Evolutionary conservation across 495 filamentous ascomycete genomes (phyloP).

Genomic region (Aspergillus affinis): DNA sequence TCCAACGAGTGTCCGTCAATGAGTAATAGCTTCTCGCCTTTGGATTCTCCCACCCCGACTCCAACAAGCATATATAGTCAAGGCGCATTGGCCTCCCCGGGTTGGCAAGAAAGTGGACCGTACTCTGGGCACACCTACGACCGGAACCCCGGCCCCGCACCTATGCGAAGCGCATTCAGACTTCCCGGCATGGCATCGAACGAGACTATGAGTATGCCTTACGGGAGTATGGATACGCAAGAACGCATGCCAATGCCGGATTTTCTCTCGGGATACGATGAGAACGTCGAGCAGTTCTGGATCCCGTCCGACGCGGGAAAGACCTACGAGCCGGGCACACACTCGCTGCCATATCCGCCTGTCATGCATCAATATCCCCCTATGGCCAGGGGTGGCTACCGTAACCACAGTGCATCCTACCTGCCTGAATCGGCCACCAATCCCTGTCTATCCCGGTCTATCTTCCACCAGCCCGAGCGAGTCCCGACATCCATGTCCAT

Average conservation of each 20-base stretch:
- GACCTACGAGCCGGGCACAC: constrained; percentile 32
- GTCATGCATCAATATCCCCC: constrained; percentile 39
- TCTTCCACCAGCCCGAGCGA: constrained; percentile 44
- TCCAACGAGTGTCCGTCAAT: constrained; percentile 49
- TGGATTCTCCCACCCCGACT: constrained; percentile 46
- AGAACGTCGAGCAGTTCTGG: constrained; percentile 46
- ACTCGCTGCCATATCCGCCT: constrained; percentile 36
- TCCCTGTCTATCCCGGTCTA: constrained; percentile 44
- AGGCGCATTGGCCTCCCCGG: constrained; percentile 40
- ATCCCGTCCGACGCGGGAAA: constrained; percentile 42
- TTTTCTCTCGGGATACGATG: constrained; percentile 44
- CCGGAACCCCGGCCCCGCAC: constrained; percentile 34
- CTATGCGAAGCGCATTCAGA: constrained; percentile 41
- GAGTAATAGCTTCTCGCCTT: constrained; percentile 45
- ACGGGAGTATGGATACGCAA: constrained; percentile 36
- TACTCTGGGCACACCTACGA: constrained; percentile 33
- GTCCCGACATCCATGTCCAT: constrained; percentile 44
- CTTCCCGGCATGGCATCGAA: constrained; percentile 37
- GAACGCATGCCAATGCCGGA: constrained; percentile 41
- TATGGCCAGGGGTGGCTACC: constrained; percentile 41
- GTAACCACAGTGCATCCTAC: constrained; percentile 34
- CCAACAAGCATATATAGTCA: constrained; percentile 48
- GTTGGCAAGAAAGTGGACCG: constrained; percentile 41
- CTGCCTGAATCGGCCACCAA: constrained; percentile 45
- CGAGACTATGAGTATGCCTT: constrained; percentile 37